A percentile compares a stretch with the other conserved stretches of the same genome.
Conservation (phyloP, 163 green algal species). For the Scenedesmus sp. region DNA sequence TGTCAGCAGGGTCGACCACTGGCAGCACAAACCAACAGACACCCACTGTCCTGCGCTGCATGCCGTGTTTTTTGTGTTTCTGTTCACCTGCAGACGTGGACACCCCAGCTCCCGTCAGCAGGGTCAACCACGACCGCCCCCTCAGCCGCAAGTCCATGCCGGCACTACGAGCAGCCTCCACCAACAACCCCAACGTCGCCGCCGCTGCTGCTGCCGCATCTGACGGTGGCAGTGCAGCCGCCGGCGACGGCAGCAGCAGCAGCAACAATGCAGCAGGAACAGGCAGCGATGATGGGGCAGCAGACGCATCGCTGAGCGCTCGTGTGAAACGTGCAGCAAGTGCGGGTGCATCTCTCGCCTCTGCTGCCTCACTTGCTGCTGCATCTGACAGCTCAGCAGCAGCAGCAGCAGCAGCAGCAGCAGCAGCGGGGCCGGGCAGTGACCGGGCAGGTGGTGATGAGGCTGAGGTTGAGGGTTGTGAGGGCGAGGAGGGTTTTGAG, state of each 20-base stretch:
- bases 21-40: too few relatives aligned
- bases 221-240: neutral
- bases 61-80: too few relatives aligned
- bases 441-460: constrained; percentile 62
- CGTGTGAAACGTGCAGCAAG: neutral
- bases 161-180: neutral
- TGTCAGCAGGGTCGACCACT: neutral
- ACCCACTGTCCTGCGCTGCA: too few relatives aligned
- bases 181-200: neutral
- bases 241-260: neutral
- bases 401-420: neutral
- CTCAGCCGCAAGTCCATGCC: constrained; percentile 23
- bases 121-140: neutral
- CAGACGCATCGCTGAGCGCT: neutral
- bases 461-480: constrained; percentile 39
- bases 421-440: neutral
- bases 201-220: constrained; percentile 1
- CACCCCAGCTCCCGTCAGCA: neutral
- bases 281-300: neutral
- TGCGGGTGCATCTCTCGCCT: neutral
- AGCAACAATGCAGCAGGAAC: neutral
- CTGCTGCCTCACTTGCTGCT: neutral
- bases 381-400: neutral
- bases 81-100: neutral
- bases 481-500: constrained; percentile 45